phyloP scores from a whole-genome alignment of 495 filamentous ascomycete genomes.

The Lichina pygmaea region DNA sequence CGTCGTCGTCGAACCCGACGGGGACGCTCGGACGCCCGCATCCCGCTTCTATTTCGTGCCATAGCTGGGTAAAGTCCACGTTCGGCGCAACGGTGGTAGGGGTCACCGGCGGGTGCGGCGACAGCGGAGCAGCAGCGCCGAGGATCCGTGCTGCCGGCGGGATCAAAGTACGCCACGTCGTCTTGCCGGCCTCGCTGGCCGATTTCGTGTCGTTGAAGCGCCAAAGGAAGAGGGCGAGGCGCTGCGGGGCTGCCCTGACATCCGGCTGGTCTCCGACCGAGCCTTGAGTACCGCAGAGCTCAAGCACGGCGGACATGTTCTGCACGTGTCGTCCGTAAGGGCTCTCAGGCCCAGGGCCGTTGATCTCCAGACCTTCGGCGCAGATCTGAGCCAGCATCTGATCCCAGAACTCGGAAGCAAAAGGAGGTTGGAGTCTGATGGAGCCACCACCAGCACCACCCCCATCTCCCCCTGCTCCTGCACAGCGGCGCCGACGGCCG shows the following conservation, averaged over 20 bases:
- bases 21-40: too few species aligned
- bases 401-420: slow-evolving; percentile 24
- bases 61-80: too few species aligned
- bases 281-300: slow-evolving; percentile 16
- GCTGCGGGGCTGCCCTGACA: background rate
- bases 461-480: background rate
- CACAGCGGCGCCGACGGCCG: too few species aligned
- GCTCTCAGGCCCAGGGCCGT: slow-evolving; percentile 9
- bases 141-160: slow-evolving; percentile 12
- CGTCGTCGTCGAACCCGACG: too few species aligned
- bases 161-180: slow-evolving; percentile 24
- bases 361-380: background rate
- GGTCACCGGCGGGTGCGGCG: too few species aligned
- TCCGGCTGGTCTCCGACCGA: background rate
- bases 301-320: slow-evolving; percentile 22
- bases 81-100: too few species aligned
- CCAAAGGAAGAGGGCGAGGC: slow-evolving; percentile 25
- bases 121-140: too few species aligned
- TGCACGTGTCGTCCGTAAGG: slow-evolving; percentile 15
- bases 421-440: slow-evolving; percentile 18
- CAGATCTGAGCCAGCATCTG: slow-evolving; percentile 12
- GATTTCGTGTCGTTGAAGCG: slow-evolving; percentile 21
- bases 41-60: too few species aligned
- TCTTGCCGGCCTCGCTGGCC: slow-evolving; percentile 18
- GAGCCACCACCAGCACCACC: slow-evolving; percentile 11